These are phyloP conservation scores for Saprolegnia parasitica DNA, from an alignment of 352 stramenopile genomes.

Conservation along the genomic window DNA sequence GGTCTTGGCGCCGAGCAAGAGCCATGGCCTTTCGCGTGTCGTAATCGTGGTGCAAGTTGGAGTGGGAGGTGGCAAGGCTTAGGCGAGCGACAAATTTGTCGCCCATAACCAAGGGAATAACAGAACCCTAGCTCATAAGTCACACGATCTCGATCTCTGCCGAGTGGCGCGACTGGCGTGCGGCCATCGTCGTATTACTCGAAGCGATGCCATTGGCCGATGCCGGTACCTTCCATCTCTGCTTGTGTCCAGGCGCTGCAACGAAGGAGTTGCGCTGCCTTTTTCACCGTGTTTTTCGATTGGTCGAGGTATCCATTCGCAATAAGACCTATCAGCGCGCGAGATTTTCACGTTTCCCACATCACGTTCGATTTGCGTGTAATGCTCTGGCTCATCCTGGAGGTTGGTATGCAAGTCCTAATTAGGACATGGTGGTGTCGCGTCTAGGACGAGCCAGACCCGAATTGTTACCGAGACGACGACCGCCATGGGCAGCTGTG, in stretches of 20 bases:
- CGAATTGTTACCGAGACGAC: neutral
- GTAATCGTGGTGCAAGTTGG: no score
- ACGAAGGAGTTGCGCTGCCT: neutral
- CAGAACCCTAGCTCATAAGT: no score
- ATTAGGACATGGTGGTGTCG: neutral
- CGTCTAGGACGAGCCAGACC: no score
- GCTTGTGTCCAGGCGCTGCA: neutral
- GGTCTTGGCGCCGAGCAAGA: neutral
- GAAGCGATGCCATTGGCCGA: neutral
- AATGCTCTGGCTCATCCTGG: conserved; percentile 15
- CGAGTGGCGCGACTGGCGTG: no score
- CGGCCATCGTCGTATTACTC: no score
- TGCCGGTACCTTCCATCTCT: neutral
- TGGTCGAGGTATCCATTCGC: neutral
- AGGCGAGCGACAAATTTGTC: no score
- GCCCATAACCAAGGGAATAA: no score
- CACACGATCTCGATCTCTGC: no score
- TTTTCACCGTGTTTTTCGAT: neutral
- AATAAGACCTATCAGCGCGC: neutral
- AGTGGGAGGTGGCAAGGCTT: no score
- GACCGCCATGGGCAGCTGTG: conserved; percentile 1
- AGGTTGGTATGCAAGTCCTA: neutral
- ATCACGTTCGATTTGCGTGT: neutral
- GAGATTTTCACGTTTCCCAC: neutral
- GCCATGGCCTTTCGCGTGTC: no score